Evolutionary conservation across 2,329 filamentous ascomycete species (phyloP).

Genomic region (Metarhizium brunneum): DNA sequence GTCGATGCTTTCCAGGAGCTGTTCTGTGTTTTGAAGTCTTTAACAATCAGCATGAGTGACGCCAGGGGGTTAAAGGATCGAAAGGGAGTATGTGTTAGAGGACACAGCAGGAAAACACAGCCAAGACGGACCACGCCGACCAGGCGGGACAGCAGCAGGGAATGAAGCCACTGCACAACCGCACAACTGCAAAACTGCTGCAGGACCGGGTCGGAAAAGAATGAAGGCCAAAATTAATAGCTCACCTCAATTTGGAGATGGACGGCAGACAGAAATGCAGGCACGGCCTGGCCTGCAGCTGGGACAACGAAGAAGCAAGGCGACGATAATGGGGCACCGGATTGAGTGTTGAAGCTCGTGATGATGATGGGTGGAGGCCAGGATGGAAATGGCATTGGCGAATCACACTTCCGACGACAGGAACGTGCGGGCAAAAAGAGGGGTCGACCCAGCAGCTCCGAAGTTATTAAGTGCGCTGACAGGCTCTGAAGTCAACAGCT

Average conservation of each 20-base stretch:
- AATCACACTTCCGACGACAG: constrained; percentile 12
- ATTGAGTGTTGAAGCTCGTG: not conserved
- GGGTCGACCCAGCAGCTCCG: not conserved
- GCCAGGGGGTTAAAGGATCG: not conserved
- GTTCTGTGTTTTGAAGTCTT: constrained; percentile 36
- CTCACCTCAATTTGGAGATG: not conserved
- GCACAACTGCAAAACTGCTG: not conserved
- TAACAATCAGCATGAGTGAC: constrained; percentile 40
- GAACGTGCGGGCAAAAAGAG: not conserved
- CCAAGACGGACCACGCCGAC: not conserved
- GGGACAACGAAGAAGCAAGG: not conserved
- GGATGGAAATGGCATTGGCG: constrained; percentile 11
- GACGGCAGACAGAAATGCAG: not conserved
- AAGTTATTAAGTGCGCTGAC: not conserved
- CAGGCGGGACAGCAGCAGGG: not conserved
- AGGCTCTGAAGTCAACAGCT: too few species aligned
- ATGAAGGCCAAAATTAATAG: not conserved
- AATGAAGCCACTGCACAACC: not conserved
- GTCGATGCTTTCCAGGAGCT: constrained; percentile 31
- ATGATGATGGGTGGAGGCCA: not conserved
- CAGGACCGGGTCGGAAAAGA: not conserved
- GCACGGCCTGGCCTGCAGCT: not conserved
- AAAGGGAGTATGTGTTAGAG: not conserved
- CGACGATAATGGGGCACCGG: not conserved
- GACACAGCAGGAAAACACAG: not conserved